These are phyloP conservation scores for Penicillium malachiteum DNA, from an alignment of 495 filamentous ascomycete genomes.

Conservation along the genomic window DNA sequence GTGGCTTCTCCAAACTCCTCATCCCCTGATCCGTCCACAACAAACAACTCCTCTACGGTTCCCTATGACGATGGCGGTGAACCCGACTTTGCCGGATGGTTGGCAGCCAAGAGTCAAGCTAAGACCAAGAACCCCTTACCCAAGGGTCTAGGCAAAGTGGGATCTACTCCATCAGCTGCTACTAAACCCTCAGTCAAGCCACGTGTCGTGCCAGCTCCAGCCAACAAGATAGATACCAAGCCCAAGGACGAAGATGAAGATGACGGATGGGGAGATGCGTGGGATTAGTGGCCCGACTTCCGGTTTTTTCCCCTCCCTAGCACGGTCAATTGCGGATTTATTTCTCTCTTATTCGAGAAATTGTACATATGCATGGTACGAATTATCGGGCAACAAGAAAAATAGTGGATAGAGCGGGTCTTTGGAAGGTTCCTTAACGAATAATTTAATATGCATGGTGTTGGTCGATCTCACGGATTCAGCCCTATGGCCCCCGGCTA, in stretches of 20 bases:
- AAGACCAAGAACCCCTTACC: conserved; percentile 71
- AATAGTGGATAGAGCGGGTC: background rate
- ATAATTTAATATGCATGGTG: background rate
- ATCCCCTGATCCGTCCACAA: conserved; percentile 29
- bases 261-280: conserved; percentile 60
- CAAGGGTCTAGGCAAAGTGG: conserved; percentile 68
- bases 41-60: conserved; percentile 31
- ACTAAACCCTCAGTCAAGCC: conserved; percentile 43
- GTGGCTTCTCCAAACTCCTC: conserved; percentile 34
- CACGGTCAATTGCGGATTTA: background rate
- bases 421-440: background rate
- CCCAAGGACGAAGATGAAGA: conserved; percentile 50
- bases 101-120: conserved; percentile 76
- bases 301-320: background rate
- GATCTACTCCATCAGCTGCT: conserved; percentile 27
- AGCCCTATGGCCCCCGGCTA: background rate
- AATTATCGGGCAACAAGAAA: background rate
- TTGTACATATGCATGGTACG: conserved; percentile 5
- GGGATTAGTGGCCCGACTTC: conserved; percentile 34
- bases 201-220: conserved; percentile 28
- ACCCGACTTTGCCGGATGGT: conserved; percentile 91
- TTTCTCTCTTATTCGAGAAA: background rate
- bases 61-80: conserved; percentile 80
- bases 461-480: background rate
- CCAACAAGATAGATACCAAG: conserved; percentile 51